Evolutionary conservation across 1,139 yeast genomes (phyloP).

Genomic region (Scheffersomyces titani): DNA sequence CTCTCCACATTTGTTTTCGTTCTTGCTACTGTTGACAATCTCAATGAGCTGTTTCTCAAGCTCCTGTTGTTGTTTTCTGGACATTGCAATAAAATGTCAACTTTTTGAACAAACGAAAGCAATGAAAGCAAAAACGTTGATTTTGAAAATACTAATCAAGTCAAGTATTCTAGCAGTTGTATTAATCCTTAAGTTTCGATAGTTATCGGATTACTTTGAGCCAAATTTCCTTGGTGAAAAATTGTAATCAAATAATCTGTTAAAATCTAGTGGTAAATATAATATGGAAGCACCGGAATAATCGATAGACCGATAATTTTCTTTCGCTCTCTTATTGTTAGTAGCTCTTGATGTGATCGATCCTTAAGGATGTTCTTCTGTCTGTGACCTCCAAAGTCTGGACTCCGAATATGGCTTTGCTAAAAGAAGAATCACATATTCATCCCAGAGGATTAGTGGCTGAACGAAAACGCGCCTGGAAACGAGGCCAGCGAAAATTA

Average conservation of each 20-base stretch:
- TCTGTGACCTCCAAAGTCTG: background rate
- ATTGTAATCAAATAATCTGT: background rate
- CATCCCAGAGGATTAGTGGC: background rate
- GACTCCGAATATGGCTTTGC: background rate
- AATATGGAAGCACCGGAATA: background rate
- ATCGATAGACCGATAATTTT: background rate
- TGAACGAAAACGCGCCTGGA: background rate
- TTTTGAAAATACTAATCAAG: background rate
- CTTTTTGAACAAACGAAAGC: background rate
- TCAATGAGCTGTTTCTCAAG: constrained; percentile 47
- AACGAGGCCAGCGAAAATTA: background rate
- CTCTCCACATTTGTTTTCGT: constrained; percentile 71
- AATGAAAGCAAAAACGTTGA: background rate
- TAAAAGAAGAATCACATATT: background rate
- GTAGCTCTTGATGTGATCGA: background rate
- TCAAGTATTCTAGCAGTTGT: background rate
- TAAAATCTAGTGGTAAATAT: background rate
- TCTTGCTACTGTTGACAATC: constrained; percentile 37
- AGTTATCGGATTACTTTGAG: background rate
- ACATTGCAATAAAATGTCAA: constrained; percentile 4
- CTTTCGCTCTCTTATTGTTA: background rate
- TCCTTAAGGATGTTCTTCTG: background rate
- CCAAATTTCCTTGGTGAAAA: background rate
- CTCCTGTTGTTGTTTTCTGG: constrained; percentile 37
- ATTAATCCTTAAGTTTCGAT: no score